phyloP scores from a whole-genome alignment of 495 filamentous ascomycete species.

The Chlorociboria aeruginascens region DNA sequence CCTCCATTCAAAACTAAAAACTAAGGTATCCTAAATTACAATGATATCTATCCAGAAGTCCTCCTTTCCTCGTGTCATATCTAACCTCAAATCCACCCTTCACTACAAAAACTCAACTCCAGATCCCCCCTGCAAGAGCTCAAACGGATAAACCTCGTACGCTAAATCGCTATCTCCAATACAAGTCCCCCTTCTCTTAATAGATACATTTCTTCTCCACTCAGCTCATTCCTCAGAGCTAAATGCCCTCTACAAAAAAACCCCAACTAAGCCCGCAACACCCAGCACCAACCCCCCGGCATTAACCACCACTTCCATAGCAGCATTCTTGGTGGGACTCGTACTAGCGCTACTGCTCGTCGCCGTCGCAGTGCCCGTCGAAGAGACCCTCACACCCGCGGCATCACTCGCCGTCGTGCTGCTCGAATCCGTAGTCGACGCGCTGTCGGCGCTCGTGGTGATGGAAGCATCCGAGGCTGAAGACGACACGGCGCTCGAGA shows the following conservation, averaged over 20 bases:
- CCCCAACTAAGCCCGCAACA: conserved; percentile 13
- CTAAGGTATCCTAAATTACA: too few relatives aligned
- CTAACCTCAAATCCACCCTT: too few relatives aligned
- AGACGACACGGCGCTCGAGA: conserved; percentile 6
- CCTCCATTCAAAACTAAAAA: too few relatives aligned
- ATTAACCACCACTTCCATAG: not conserved
- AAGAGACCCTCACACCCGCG: not conserved
- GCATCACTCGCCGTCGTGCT: not conserved
- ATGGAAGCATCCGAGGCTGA: not conserved
- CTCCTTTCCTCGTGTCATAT: too few relatives aligned
- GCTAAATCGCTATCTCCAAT: not conserved
- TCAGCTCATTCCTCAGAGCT: not conserved
- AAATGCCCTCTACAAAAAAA: conserved; percentile 6
- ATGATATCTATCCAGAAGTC: too few relatives aligned
- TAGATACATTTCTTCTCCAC: not conserved
- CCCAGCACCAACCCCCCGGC: conserved; percentile 8
- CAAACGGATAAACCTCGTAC: not conserved
- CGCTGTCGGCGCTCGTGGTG: not conserved
- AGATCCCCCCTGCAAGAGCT: not conserved
- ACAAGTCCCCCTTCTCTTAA: not conserved
- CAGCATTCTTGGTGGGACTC: conserved; percentile 3
- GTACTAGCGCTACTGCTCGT: not conserved
- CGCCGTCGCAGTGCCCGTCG: not conserved
- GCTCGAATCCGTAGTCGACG: not conserved
- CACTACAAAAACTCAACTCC: too few relatives aligned